These are phyloP conservation scores for Peronospora destructor DNA, from an alignment of 352 stramenopile species.

Conservation along the genomic window DNA sequence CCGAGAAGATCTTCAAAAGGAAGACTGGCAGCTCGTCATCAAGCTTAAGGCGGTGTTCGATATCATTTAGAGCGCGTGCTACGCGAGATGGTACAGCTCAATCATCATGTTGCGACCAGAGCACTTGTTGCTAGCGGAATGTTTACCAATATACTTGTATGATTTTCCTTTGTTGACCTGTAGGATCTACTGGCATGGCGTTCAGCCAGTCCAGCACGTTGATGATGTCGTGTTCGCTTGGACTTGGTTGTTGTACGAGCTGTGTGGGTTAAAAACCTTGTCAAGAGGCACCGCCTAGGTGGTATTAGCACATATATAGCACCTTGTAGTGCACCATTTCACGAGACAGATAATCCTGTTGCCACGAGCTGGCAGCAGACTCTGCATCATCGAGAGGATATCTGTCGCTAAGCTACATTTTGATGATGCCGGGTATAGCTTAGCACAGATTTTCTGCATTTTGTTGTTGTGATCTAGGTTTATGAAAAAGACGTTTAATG, in stretches of 20 bases:
- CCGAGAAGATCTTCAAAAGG: conserved; percentile 95
- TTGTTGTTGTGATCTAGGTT: too few relatives aligned
- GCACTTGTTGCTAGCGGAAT: conserved; percentile 12
- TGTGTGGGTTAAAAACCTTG: not conserved
- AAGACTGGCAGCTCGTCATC: conserved; percentile 97
- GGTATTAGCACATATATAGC: too few relatives aligned
- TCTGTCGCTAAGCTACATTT: too few relatives aligned
- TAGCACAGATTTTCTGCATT: too few relatives aligned
- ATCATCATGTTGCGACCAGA: conserved; percentile 12
- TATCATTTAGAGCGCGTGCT: conserved; percentile 86
- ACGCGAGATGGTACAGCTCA: conserved; percentile 1
- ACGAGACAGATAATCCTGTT: too few relatives aligned
- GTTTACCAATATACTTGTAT: conserved; percentile 18
- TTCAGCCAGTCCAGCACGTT: conserved; percentile 7
- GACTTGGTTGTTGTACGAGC: conserved; percentile 3
- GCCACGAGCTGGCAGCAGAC: too few relatives aligned
- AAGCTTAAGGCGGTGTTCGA: conserved; percentile 99
- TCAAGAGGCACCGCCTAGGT: too few relatives aligned
- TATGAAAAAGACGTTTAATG: too few relatives aligned
- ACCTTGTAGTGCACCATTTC: too few relatives aligned
- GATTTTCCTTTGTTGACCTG: conserved; percentile 22
- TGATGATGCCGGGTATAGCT: too few relatives aligned
- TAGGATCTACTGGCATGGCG: not conserved
- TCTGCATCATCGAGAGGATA: too few relatives aligned
- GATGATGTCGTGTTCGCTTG: conserved; percentile 2